A percentile compares a stretch with the other conserved stretches of the same genome.
These are phyloP conservation scores for Penicillium fimorum DNA, from an alignment of 495 filamentous ascomycete species.

Conservation along the genomic window DNA sequence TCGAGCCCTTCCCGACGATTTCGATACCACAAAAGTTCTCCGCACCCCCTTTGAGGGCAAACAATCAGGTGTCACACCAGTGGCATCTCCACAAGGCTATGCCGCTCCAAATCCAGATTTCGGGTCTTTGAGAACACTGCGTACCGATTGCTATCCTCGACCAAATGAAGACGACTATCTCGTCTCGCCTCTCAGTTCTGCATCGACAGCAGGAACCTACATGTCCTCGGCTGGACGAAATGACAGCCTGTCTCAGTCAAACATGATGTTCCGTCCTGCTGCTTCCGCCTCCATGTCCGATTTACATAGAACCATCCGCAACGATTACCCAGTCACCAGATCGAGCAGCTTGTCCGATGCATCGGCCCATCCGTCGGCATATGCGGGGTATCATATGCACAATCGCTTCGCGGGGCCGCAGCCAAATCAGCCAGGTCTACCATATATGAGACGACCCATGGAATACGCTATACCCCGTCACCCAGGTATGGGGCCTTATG, in stretches of 20 bases:
- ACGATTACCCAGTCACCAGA: slow-evolving; percentile 36
- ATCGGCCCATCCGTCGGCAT: slow-evolving; percentile 28
- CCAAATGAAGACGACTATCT: slow-evolving; percentile 45
- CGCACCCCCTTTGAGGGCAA: slow-evolving; percentile 63
- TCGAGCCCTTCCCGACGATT: slow-evolving; percentile 84
- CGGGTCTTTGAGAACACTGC: slow-evolving; percentile 30
- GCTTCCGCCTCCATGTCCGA: slow-evolving; percentile 32
- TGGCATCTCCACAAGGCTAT: slow-evolving; percentile 31
- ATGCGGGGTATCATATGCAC: slow-evolving; percentile 34
- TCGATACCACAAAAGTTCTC: slow-evolving; percentile 86
- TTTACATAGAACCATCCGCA: slow-evolving; percentile 36
- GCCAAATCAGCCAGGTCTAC: slow-evolving; percentile 30
- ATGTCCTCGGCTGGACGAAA: slow-evolving; percentile 36
- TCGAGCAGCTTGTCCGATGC: slow-evolving; percentile 47
- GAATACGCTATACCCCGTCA: slow-evolving; percentile 35
- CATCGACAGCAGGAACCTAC: slow-evolving; percentile 43
- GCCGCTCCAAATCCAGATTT: slow-evolving; percentile 21
- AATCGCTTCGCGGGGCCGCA: slow-evolving; percentile 31
- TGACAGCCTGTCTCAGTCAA: slow-evolving; percentile 29
- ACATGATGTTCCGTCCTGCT: slow-evolving; percentile 31
- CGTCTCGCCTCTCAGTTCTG: slow-evolving; percentile 45
- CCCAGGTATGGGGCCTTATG: slow-evolving; percentile 34
- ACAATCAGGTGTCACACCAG: slow-evolving; percentile 32
- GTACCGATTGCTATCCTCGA: slow-evolving; percentile 39
- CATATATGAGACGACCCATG: slow-evolving; percentile 38